Conservation (phyloP, 1,284 basidiomycete species). For the Marasmius fiardii region DNA sequence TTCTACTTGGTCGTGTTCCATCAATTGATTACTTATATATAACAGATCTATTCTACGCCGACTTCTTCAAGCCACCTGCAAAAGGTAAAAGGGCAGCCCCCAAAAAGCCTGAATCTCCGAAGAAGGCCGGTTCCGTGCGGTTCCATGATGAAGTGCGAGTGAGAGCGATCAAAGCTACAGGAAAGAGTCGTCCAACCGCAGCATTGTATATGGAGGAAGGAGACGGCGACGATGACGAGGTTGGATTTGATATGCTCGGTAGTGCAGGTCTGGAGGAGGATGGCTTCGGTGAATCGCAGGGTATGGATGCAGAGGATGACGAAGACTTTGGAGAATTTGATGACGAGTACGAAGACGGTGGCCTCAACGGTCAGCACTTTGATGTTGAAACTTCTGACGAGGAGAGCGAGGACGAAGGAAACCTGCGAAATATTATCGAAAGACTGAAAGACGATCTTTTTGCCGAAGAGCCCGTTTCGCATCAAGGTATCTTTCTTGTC, state of each 20-base stretch:
- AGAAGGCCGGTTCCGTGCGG: constrained; percentile 50
- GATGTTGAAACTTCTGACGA: constrained; percentile 25
- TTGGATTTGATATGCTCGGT: constrained; percentile 19
- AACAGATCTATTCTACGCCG: constrained; percentile 61
- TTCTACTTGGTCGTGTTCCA: constrained; percentile 6
- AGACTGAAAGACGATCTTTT: constrained; percentile 67
- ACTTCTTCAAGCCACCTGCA: constrained; percentile 68
- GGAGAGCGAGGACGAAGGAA: constrained; percentile 24
- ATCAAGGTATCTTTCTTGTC: constrained; percentile 32
- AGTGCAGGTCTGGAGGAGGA: constrained; percentile 18
- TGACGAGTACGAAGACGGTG: constrained; percentile 25
- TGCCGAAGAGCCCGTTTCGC: constrained; percentile 48
- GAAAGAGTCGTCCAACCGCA: constrained; percentile 53
- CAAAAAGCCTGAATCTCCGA: constrained; percentile 17
- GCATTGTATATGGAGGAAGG: constrained; percentile 36
- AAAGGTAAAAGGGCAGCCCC: constrained; percentile 18
- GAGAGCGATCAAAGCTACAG: constrained; percentile 70
- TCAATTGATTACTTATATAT: constrained; percentile 9
- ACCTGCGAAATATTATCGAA: constrained; percentile 44
- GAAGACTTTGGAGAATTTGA: constrained; percentile 9
- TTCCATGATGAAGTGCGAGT: constrained; percentile 82
- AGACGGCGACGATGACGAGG: constrained; percentile 29
- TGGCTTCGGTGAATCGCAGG: constrained; percentile 13
- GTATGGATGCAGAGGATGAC: constrained; percentile 14
- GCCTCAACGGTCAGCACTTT: constrained; percentile 25